Base-by-base conservation (phyloP, 2,329 filamentous ascomycete genomes). In the Botrytis hyacinthi region DNA sequence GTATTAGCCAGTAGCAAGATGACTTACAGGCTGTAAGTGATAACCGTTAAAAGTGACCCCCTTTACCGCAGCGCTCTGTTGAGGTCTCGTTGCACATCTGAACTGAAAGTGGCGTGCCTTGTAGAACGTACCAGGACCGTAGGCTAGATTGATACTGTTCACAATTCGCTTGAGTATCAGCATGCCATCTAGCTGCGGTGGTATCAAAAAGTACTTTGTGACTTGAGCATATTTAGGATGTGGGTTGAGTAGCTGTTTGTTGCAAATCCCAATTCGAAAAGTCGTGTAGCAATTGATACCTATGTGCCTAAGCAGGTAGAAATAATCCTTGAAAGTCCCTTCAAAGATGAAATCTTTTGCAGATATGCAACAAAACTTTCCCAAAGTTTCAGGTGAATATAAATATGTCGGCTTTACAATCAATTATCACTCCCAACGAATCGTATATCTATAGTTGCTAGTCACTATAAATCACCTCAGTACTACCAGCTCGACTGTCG, bases 401-500 rank as follows among this genome's bases (percentile, higher is more conserved):
- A 54, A 2, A 4, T 2, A 51, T 5, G 48, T n/a, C 4, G 26
- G 4, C 12, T 51, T 14, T n/a, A 3, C 26, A 10, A 48, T 26
- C 46, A 48, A 48, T 4, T 12, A 22, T 48, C 8, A 9, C 46
- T 4, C 46, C 4, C 22, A 26, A 22, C 20, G 22, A 26, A 48
- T 51, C 5, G 9, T n/a, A 26, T 14, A 12, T 14, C 1, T n/a
- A n/a, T n/a, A n/a, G 22, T 26, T 51, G 0, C 22, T n/a, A 51
- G 10, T 0, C 22, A 51, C 0, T 2, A 12, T 5, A 26, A 5
- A 3, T 10, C 12, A 1, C 1, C 22, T 26, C 2, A 1, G 2
- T 2, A 26, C 46, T 26, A 1, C 4, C 1, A 51, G 22, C 1
- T 1, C 14, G 22, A 51, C 10, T n/a, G 4, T 14, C 10, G 22